phyloP scores from a whole-genome alignment of 2,329 filamentous ascomycete genomes.

The Aspergillus viridinutans region DNA sequence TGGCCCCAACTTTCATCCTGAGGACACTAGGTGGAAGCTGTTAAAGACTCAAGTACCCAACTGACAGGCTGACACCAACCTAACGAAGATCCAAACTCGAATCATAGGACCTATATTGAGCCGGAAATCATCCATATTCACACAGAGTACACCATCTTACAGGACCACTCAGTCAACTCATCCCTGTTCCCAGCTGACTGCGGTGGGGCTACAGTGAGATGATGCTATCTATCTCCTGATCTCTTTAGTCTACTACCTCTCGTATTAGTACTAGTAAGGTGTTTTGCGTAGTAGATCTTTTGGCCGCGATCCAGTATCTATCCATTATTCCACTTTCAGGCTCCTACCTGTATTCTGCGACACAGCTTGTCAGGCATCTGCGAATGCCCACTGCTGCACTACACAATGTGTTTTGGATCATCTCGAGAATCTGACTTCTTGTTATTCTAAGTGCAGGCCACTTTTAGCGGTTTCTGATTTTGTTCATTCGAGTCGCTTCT shows the following conservation, averaged over 20 bases:
- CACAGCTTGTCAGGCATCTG: neutral
- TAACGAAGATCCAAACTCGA: neutral
- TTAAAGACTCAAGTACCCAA: neutral
- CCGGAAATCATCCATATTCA: too few species aligned
- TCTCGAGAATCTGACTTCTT: slow-evolving; percentile 3
- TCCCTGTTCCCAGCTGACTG: slow-evolving; percentile 15
- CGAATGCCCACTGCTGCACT: neutral
- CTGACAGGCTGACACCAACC: too few species aligned
- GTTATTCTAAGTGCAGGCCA: slow-evolving; percentile 16
- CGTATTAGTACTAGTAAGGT: neutral
- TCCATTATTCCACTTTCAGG: neutral
- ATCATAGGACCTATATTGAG: neutral
- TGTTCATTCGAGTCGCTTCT: slow-evolving; percentile 4
- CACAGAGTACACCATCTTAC: neutral
- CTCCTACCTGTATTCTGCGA: neutral
- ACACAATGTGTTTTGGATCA: neutral
- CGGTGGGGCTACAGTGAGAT: slow-evolving; percentile 6
- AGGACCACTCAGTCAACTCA: slow-evolving; percentile 1
- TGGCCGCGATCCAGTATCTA: neutral
- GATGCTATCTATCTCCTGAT: neutral
- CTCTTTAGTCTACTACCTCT: neutral
- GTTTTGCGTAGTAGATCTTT: neutral
- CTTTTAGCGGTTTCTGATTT: slow-evolving; percentile 7
- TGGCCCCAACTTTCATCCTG: neutral
- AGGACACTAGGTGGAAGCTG: neutral